Conservation (phyloP, 140 eudicot genomes). For the Bidens hawaiensis region DNA sequence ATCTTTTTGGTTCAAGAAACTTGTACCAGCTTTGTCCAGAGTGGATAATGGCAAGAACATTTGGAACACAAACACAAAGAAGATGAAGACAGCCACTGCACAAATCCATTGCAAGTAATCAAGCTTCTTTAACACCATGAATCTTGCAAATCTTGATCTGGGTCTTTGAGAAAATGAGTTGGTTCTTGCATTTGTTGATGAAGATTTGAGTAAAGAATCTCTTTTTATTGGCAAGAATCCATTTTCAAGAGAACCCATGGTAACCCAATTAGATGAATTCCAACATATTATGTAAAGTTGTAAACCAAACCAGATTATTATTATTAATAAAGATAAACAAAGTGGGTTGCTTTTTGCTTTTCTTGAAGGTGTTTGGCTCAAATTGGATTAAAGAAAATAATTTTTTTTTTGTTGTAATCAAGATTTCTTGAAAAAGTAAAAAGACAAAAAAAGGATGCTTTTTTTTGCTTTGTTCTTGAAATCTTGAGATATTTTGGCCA, state of each 20-base stretch:
- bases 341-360: constrained; percentile 17
- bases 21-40: constrained; percentile 42
- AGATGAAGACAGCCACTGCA: constrained; percentile 68
- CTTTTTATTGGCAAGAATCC: constrained; percentile 65
- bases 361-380: constrained; percentile 5
- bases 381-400: constrained; percentile 12
- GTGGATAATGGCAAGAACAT: constrained; percentile 64
- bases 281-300: constrained; percentile 1
- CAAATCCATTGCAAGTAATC: constrained; percentile 79
- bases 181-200: constrained; percentile 43
- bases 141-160: constrained; percentile 88
- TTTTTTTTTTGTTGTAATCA: constrained; percentile 14
- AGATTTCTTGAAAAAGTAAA: constrained; percentile 30
- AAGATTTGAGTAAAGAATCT: constrained; percentile 54
- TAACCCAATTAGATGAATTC: constrained; percentile 1
- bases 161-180: constrained; percentile 48
- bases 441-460: constrained; percentile 25
- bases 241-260: constrained; percentile 94
- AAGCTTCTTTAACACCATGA: constrained; percentile 63
- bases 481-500: constrained; percentile 18
- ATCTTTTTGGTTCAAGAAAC: constrained; percentile 30
- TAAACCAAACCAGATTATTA: constrained; percentile 19
- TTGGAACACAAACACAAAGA: constrained; percentile 65
- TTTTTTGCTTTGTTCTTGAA: constrained; percentile 22
- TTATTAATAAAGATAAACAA: constrained; percentile 13